phyloP scores from a whole-genome alignment of 208 protist genomes.

The Acanthamoeba castellanii region DNA sequence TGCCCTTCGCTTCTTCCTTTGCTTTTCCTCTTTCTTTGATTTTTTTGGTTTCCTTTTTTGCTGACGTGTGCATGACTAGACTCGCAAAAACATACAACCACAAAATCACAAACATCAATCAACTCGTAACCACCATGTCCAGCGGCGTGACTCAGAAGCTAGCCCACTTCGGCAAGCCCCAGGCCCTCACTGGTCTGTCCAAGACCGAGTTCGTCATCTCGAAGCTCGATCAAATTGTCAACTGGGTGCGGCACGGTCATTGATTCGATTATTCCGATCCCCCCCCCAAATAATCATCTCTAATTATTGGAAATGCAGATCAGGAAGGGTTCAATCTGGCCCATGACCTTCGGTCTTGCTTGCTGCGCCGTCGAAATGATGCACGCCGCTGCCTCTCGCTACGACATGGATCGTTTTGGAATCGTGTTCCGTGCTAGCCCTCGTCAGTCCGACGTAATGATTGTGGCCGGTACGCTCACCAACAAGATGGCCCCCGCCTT shows the following conservation, averaged over 20 bases:
- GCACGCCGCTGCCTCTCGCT: slow-evolving; percentile 94
- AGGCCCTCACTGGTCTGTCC: slow-evolving; percentile 43
- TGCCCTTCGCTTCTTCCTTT: not conserved
- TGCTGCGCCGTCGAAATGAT: slow-evolving; percentile 97
- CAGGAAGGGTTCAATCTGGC: slow-evolving; percentile 96
- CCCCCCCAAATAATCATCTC: not conserved
- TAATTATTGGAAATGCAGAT: not conserved
- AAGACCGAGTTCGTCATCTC: slow-evolving; percentile 86
- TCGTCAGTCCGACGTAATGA: slow-evolving; percentile 98
- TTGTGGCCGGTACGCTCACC: slow-evolving; percentile 98
- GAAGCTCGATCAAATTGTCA: slow-evolving; percentile 88
- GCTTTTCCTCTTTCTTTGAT: not conserved
- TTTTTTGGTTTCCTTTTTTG: not conserved
- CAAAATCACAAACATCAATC: not conserved
- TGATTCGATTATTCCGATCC: not conserved
- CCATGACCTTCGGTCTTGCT: slow-evolving; percentile 98
- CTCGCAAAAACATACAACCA: not conserved
- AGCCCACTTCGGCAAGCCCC: slow-evolving; percentile 25
- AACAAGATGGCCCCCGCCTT: slow-evolving; percentile 99
- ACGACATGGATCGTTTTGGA: slow-evolving; percentile 98
- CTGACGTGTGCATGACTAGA: not conserved
- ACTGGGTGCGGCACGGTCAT: slow-evolving; percentile 86
- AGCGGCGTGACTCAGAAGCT: slow-evolving; percentile 3
- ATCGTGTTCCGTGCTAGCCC: slow-evolving; percentile 94
- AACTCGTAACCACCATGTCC: not conserved